Percentiles rank a stretch among this genome's conserved stretches.
Evolutionary conservation across 225 moss, liverwort and hornwort species (phyloP).

Genomic region (Bryum argenteum): DNA sequence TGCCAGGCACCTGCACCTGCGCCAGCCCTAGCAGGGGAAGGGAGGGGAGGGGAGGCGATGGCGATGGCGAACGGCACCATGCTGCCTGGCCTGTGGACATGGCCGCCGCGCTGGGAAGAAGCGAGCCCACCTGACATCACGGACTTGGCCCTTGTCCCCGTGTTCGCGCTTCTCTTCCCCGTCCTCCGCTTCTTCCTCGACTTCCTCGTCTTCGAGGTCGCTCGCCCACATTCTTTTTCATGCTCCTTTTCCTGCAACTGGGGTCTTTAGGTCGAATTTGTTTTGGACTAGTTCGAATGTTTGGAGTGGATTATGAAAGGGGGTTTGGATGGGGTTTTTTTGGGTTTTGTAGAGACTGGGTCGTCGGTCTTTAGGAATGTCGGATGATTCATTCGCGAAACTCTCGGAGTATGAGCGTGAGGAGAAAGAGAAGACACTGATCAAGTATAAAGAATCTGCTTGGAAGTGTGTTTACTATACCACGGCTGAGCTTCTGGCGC

Average conservation of each 20-base stretch:
- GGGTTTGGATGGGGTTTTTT: not conserved
- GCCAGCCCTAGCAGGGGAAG: too few species aligned
- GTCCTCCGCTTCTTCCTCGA: constrained; percentile 47
- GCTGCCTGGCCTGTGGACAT: constrained; percentile 37
- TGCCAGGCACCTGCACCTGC: too few species aligned
- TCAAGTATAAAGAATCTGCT: constrained; percentile 71
- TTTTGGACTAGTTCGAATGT: too few species aligned
- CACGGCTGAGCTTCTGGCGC: constrained; percentile 47
- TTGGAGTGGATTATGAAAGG: too few species aligned
- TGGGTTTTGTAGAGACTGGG: constrained; percentile 55
- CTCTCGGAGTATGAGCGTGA: constrained; percentile 39
- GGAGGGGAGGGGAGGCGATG: not conserved
- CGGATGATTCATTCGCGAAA: constrained; percentile 37
- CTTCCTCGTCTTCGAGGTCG: constrained; percentile 53
- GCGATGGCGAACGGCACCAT: constrained; percentile 10
- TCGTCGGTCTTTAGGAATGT: constrained; percentile 37
- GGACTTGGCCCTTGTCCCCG: constrained; percentile 38
- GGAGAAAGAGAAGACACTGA: constrained; percentile 51
- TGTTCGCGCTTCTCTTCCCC: constrained; percentile 59
- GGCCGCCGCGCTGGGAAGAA: constrained; percentile 47
- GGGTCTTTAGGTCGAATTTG: too few species aligned
- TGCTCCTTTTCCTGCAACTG: not conserved
- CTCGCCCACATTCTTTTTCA: not conserved
- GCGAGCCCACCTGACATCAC: constrained; percentile 21
- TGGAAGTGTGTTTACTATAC: constrained; percentile 67